Conservation (phyloP, 768 basidiomycete species). For the Suillus spraguei region DNA sequence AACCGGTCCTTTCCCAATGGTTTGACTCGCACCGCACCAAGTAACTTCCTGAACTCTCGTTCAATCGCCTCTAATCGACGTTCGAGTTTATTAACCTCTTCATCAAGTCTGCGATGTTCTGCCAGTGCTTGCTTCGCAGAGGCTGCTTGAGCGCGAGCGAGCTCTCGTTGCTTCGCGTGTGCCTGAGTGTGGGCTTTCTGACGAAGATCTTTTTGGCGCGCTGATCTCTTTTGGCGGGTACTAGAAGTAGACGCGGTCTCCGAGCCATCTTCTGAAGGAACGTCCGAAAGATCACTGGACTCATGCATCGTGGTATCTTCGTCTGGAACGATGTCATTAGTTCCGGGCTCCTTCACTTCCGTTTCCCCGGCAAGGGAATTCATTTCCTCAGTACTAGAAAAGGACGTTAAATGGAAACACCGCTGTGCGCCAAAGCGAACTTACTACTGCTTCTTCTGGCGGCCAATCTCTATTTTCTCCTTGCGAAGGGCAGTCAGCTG, state of each 20-base stretch:
- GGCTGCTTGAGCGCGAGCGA: slow-evolving; percentile 74
- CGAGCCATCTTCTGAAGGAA: slow-evolving; percentile 60
- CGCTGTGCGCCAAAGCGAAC: slow-evolving; percentile 34
- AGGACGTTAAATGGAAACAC: slow-evolving; percentile 17
- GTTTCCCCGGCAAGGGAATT: slow-evolving; percentile 58
- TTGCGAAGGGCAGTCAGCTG: slow-evolving; percentile 91
- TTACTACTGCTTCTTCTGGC: slow-evolving; percentile 86
- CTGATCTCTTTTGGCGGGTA: slow-evolving; percentile 43
- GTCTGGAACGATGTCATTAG: slow-evolving; percentile 37
- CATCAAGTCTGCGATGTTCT: slow-evolving; percentile 83
- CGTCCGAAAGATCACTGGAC: slow-evolving; percentile 74
- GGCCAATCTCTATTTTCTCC: slow-evolving; percentile 94
- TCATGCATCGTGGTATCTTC: slow-evolving; percentile 67
- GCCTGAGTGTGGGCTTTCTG: slow-evolving; percentile 54
- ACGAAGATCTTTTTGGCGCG: slow-evolving; percentile 54
- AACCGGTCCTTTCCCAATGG: slow-evolving; percentile 93
- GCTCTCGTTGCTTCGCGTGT: slow-evolving; percentile 80
- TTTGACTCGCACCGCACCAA: slow-evolving; percentile 83
- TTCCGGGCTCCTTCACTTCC: slow-evolving; percentile 47
- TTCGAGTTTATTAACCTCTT: slow-evolving; percentile 85
- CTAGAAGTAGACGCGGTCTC: slow-evolving; percentile 54
- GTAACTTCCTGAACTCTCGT: slow-evolving; percentile 89
- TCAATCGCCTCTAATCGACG: slow-evolving; percentile 85
- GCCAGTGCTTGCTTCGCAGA: slow-evolving; percentile 81
- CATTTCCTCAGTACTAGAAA: slow-evolving; percentile 72